Conservation (phyloP, 2,329 filamentous ascomycete species). For the Penicillium crustosum region DNA sequence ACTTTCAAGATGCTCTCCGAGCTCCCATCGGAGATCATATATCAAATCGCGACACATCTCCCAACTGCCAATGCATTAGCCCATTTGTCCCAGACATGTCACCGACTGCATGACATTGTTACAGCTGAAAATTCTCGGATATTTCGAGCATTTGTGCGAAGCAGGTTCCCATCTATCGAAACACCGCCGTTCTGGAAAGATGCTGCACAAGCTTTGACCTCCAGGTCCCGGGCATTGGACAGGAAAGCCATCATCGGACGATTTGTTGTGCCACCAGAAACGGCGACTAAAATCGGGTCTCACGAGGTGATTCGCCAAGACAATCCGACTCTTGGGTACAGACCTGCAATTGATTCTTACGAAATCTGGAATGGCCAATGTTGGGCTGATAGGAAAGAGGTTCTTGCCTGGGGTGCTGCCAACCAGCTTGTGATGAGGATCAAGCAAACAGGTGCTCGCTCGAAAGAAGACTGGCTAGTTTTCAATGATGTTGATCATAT, state of each 20-base stretch:
- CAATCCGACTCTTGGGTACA: constrained; percentile 56
- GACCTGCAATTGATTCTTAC: constrained; percentile 59
- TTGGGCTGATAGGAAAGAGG: constrained; percentile 55
- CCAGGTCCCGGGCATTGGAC: constrained; percentile 58
- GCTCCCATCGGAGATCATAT: constrained; percentile 47
- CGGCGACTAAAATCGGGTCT: constrained; percentile 42
- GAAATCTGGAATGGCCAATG: constrained; percentile 50
- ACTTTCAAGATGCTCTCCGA: constrained; percentile 32
- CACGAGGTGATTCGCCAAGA: constrained; percentile 45
- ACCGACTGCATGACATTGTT: constrained; percentile 47
- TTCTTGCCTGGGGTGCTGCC: constrained; percentile 61
- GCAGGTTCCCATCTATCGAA: constrained; percentile 49
- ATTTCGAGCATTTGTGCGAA: constrained; percentile 49
- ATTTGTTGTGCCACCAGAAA: constrained; percentile 49
- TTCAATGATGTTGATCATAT: constrained; percentile 53
- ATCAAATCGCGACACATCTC: constrained; percentile 44
- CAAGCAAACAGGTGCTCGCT: constrained; percentile 43
- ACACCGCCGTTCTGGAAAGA: constrained; percentile 49
- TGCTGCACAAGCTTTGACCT: constrained; percentile 56
- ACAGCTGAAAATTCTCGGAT: constrained; percentile 51
- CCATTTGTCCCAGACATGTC: constrained; percentile 49
- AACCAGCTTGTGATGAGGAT: constrained; percentile 55
- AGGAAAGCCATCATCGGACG: constrained; percentile 56
- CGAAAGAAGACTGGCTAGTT: constrained; percentile 48
- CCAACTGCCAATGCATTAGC: constrained; percentile 48